These are phyloP conservation scores for Sporodiniella umbellata DNA, from an alignment of 371 early-diverging fungal genomes.

Conservation along the genomic window DNA sequence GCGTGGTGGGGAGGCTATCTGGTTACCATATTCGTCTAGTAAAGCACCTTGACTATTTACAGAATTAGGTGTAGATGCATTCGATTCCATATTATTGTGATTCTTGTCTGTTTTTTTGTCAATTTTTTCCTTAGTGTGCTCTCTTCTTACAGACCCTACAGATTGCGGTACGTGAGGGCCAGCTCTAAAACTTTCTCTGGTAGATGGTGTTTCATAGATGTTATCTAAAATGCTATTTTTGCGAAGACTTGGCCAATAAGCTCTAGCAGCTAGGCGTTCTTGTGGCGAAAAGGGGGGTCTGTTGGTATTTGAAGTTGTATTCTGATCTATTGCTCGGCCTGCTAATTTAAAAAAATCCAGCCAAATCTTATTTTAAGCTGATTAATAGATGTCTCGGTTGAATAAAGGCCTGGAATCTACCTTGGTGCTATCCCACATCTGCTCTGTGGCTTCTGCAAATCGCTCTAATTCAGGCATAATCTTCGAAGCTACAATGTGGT, in stretches of 20 bases:
- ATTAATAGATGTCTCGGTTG: neutral
- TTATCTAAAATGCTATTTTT: neutral
- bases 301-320: conserved; percentile 10
- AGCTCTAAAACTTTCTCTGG: neutral
- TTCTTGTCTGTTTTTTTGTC: neutral
- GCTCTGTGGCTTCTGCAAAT: conserved; percentile 35
- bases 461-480: conserved; percentile 48
- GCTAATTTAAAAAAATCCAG: conserved; percentile 25
- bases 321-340: conserved; percentile 3
- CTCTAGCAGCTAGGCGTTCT: neutral
- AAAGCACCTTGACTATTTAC: conserved; percentile 18
- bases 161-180: neutral
- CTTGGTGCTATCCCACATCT: conserved; percentile 40
- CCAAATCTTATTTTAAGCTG: conserved; percentile 20
- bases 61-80: neutral
- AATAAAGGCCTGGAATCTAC: conserved; percentile 13
- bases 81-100: neutral
- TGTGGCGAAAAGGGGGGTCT: conserved; percentile 18
- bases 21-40: conserved; percentile 8
- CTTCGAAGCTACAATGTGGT: conserved; percentile 41
- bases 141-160: neutral
- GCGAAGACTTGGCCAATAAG: neutral
- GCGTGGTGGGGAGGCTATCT: conserved; percentile 33
- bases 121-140: neutral
- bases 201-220: neutral